A percentile compares a stretch with the other conserved stretches of the same genome.
phyloP scores from a whole-genome alignment of 129 eudicot genomes.

The Arctium minus region DNA sequence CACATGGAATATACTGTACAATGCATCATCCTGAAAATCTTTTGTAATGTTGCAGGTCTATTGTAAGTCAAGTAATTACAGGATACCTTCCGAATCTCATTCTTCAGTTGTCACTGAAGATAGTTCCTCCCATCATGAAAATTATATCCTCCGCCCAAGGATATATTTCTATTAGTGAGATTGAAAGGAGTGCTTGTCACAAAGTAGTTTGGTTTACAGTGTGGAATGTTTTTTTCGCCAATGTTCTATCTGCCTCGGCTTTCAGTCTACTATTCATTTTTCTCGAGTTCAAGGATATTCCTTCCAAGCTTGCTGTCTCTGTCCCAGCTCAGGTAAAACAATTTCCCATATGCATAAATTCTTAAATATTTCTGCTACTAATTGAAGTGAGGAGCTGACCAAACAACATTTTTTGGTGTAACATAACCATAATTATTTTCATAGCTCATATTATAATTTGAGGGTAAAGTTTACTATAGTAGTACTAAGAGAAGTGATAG shows the following conservation, averaged over 20 bases:
- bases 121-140: constrained; percentile 57
- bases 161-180: constrained; percentile 44
- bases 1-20: neutral
- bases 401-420: neutral
- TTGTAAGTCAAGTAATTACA: constrained; percentile 53
- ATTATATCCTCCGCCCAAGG: constrained; percentile 65
- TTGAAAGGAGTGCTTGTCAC: constrained; percentile 58
- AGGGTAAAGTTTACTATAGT: neutral
- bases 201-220: constrained; percentile 57
- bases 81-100: constrained; percentile 72
- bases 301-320: constrained; percentile 47
- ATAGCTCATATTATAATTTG: neutral
- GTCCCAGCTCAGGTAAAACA: constrained; percentile 61
- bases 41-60: constrained; percentile 35
- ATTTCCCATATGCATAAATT: neutral
- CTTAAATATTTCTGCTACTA: neutral
- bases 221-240: constrained; percentile 68
- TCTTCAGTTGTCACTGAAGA: constrained; percentile 47
- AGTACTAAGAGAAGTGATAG: neutral
- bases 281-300: constrained; percentile 48
- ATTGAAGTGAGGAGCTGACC: neutral
- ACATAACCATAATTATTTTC: neutral
- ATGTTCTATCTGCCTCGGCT: constrained; percentile 59
- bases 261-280: constrained; percentile 29
- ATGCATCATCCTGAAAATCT: neutral